Evolutionary conservation across 371 early-diverging fungal species (phyloP).

Genomic region (Dinochytrium kinnereticum): DNA sequence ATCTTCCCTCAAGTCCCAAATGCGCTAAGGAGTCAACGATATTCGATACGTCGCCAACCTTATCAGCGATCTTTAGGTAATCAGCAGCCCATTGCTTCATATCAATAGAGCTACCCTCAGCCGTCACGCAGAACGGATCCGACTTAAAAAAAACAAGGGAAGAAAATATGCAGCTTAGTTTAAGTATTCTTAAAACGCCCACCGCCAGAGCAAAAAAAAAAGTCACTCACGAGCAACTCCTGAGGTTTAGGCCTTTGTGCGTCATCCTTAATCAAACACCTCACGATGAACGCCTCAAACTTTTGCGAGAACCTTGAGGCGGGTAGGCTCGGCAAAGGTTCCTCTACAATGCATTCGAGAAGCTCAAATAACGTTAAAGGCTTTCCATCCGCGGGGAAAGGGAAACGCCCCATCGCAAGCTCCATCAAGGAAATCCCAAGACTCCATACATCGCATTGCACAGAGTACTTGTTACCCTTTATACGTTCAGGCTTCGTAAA

Average conservation of each 20-base stretch:
- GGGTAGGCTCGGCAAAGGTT: slow-evolving; percentile 86
- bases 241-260: slow-evolving; percentile 72
- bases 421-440: slow-evolving; percentile 94
- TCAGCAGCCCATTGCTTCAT: slow-evolving; percentile 33
- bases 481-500: slow-evolving; percentile 90
- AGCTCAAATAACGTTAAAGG: slow-evolving; percentile 83
- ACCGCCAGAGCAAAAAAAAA: neutral
- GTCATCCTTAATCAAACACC: slow-evolving; percentile 81
- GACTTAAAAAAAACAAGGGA: slow-evolving; percentile 7
- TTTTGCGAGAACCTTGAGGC: slow-evolving; percentile 72
- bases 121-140: slow-evolving; percentile 39
- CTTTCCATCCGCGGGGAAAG: slow-evolving; percentile 63
- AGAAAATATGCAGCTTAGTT: neutral
- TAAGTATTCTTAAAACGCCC: neutral
- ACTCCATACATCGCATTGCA: slow-evolving; percentile 95
- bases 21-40: neutral
- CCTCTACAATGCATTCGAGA: slow-evolving; percentile 90
- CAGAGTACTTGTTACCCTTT: slow-evolving; percentile 86
- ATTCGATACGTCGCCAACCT: neutral
- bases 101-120: slow-evolving; percentile 38
- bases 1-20: neutral
- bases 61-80: neutral
- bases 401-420: slow-evolving; percentile 87
- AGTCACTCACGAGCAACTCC: slow-evolving; percentile 59
- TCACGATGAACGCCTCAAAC: slow-evolving; percentile 77